Evolutionary conservation across 2,329 filamentous ascomycete genomes (phyloP).

Genomic region (Pseudogymnoascus verrucosus): DNA sequence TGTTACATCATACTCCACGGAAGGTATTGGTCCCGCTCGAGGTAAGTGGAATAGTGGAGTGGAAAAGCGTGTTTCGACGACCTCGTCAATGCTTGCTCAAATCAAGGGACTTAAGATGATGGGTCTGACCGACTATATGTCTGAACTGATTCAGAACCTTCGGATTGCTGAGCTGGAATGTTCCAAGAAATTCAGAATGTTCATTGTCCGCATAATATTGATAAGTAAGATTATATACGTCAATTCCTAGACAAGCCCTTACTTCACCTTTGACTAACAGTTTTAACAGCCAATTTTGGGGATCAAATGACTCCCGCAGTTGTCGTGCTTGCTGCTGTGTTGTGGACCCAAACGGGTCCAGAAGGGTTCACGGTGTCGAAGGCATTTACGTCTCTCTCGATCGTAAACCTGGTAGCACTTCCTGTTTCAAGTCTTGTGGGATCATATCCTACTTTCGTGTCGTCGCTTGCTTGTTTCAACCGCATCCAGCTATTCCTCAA

Average conservation of each 20-base stretch:
- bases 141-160: slow-evolving; percentile 24
- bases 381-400: neutral
- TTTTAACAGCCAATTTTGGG: neutral
- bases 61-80: slow-evolving; percentile 33
- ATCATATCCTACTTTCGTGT: neutral
- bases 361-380: neutral
- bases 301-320: neutral
- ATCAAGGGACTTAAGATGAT: slow-evolving; percentile 40
- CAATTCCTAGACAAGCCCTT: slow-evolving; percentile 30
- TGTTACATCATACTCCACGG: slow-evolving; percentile 9
- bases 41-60: slow-evolving; percentile 33
- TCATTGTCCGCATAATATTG: neutral
- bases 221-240: slow-evolving; percentile 29
- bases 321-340: neutral
- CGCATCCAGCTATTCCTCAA: neutral
- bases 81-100: slow-evolving; percentile 32
- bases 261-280: slow-evolving; percentile 19
- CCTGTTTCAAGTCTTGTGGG: neutral
- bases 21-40: slow-evolving; percentile 17
- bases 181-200: slow-evolving; percentile 4
- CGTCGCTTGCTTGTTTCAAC: neutral
- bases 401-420: neutral
- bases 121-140: slow-evolving; percentile 31
- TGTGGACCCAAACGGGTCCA: neutral
- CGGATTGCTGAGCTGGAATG: neutral